Base-by-base conservation (phyloP, 2,329 filamentous ascomycete genomes). In the Cladophialophora exuberans region DNA sequence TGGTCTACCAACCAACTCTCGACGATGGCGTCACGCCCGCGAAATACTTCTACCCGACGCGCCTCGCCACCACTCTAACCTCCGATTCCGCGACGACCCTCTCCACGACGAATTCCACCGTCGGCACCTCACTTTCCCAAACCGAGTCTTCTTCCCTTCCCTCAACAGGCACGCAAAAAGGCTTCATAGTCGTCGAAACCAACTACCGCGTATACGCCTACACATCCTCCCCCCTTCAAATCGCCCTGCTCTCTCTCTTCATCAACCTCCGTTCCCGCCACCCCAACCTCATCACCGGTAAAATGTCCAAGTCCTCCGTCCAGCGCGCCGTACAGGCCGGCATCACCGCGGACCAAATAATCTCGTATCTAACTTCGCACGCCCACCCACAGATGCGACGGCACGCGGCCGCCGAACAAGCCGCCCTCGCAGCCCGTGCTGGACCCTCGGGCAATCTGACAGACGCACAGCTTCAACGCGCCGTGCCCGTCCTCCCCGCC, bases 151-250 rank as follows among this genome's bases (percentile, higher is more conserved):
- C 59, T 18, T 35, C 35, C 35, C 68, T 68, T 46, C 63, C 62
- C 20, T 36, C 44, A 6, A 39, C 33, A 22, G 46, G 22, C 9
- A 30, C 46, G 23, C 46, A 39, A 22, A 69, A 72, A 4, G 92
- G 92, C 60, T 94, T 90, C 76, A 90, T 99, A 68, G 92, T 99
- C 66, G 84, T 99, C 63, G 94, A 99, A 76, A 99, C 94, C 6
- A 99, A 99, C 75, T 97, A 97, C 76, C 89, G 94, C 22, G 77
- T 99, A 64, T 99, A 99, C 76, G 94, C 94, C 26, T 99, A 99
- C 76, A 97, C 95, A 5, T 87, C 88, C 28, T 96, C 91, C 0
- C 90, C 92, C 0, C 83, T 99, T 1, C 93, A 97, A 72, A 99
- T 97, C 62, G 90, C 91, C 50, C 90, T 99, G 57, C 85, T 99